Evolutionary conservation across 176 grass and related monocot genomes (phyloP).

Genomic region (Aegilops bicornis): DNA sequence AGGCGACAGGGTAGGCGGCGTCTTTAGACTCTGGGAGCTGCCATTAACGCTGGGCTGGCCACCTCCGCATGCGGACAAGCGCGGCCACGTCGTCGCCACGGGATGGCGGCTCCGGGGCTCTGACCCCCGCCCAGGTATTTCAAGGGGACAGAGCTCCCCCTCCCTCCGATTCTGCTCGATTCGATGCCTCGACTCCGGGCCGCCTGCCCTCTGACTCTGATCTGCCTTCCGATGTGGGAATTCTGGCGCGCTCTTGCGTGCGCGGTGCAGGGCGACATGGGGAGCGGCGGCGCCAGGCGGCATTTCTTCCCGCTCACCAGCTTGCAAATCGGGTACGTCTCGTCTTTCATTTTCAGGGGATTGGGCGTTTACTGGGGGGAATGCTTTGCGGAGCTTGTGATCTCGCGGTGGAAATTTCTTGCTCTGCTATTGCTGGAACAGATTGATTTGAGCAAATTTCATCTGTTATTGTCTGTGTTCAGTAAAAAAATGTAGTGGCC

Average conservation of each 20-base stretch:
- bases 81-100: slow-evolving; percentile 29
- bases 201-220: slow-evolving; percentile 3
- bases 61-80: slow-evolving; percentile 35
- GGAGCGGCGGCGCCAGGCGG: slow-evolving; percentile 29
- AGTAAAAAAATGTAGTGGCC: not conserved
- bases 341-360: no score
- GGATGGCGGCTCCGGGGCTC: slow-evolving; percentile 37
- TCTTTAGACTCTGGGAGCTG: slow-evolving; percentile 20
- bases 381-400: not conserved
- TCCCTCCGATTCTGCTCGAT: not conserved
- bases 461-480: not conserved
- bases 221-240: slow-evolving; percentile 14
- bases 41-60: slow-evolving; percentile 41
- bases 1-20: not conserved
- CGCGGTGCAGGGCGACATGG: slow-evolving; percentile 36
- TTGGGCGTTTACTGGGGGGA: not conserved
- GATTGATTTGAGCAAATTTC: slow-evolving; percentile 1
- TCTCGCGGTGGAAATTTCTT: not conserved
- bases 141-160: not conserved
- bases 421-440: not conserved
- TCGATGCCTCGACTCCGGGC: not conserved
- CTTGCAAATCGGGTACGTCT: slow-evolving; percentile 80
- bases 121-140: slow-evolving; percentile 48
- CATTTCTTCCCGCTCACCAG: slow-evolving; percentile 90
- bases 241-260: not conserved